Percentiles rank a stretch among this genome's conserved stretches.
These are phyloP conservation scores for Triticum dicoccoides DNA, from an alignment of 176 grass and related monocot species.

Conservation along the genomic window DNA sequence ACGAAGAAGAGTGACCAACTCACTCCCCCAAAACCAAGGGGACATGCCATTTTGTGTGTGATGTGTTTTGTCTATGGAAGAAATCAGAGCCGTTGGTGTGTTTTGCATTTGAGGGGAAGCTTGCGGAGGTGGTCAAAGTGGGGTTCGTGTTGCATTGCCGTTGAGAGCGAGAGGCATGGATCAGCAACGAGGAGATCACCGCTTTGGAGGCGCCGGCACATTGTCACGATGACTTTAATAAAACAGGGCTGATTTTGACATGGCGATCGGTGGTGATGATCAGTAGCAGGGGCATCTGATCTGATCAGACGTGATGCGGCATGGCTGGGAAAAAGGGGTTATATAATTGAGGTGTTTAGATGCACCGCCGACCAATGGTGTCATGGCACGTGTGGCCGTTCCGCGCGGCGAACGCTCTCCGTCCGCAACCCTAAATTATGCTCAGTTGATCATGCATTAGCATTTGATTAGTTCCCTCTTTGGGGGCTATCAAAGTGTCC, in stretches of 20 bases:
- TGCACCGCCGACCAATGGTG: slow-evolving; percentile 11
- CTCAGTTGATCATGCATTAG: not conserved
- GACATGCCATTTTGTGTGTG: slow-evolving; percentile 16
- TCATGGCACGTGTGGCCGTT: not conserved
- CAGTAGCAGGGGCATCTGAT: slow-evolving; percentile 24
- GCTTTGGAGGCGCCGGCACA: slow-evolving; percentile 60
- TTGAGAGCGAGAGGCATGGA: slow-evolving; percentile 33
- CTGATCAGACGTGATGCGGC: slow-evolving; percentile 40
- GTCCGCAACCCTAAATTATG: slow-evolving; percentile 1
- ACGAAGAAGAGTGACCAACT: not conserved
- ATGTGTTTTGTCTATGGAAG: not conserved
- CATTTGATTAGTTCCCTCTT: slow-evolving; percentile 16
- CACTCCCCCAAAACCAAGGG: slow-evolving; percentile 10
- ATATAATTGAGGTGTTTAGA: slow-evolving; percentile 19
- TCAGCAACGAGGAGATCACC: not conserved
- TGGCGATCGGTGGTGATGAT: not conserved
- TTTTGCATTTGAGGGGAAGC: slow-evolving; percentile 12
- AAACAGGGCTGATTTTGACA: slow-evolving; percentile 33
- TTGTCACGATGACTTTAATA: slow-evolving; percentile 46
- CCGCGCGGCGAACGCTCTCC: not conserved
- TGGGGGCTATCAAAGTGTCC: slow-evolving; percentile 30
- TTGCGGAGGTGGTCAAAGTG: slow-evolving; percentile 42
- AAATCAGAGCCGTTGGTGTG: not conserved
- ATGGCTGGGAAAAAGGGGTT: slow-evolving; percentile 17
- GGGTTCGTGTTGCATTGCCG: slow-evolving; percentile 22